These are phyloP conservation scores for Trypanosoma lewisi DNA, from an alignment of 208 protist species.

Conservation along the genomic window DNA sequence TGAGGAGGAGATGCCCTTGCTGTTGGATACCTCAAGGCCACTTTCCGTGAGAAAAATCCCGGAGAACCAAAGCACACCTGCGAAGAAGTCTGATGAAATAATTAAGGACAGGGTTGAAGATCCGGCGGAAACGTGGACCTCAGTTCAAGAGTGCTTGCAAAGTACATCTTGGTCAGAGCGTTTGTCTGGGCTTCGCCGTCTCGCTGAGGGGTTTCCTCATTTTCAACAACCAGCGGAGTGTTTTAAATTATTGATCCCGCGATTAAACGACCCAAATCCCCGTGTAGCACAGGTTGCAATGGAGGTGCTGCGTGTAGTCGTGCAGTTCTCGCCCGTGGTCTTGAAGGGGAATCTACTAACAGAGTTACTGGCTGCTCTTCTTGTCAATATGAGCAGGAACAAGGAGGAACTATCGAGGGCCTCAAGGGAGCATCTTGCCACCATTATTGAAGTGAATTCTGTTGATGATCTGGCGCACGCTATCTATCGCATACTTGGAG, in stretches of 20 bases:
- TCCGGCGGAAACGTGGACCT: not conserved
- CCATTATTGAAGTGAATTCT: slow-evolving; percentile 6
- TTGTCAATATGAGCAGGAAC: slow-evolving; percentile 25
- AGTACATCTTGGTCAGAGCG: slow-evolving; percentile 41
- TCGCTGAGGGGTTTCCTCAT: slow-evolving; percentile 12
- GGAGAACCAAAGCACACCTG: no score
- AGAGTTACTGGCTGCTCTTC: slow-evolving; percentile 23
- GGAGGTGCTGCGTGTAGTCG: slow-evolving; percentile 18
- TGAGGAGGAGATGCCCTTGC: not conserved
- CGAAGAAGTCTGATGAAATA: not conserved
- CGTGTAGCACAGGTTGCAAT: slow-evolving; percentile 44
- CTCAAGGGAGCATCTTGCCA: slow-evolving; percentile 18
- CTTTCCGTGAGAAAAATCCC: no score
- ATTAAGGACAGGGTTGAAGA: not conserved
- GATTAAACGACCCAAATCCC: slow-evolving; percentile 54
- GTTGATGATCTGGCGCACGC: slow-evolving; percentile 20
- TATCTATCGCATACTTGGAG: slow-evolving; percentile 18
- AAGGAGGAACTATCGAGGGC: slow-evolving; percentile 8
- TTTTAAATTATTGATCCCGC: slow-evolving; percentile 21
- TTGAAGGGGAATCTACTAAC: slow-evolving; percentile 18
- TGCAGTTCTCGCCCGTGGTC: not conserved
- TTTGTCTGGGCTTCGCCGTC: slow-evolving; percentile 4
- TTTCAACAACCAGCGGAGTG: slow-evolving; percentile 23
- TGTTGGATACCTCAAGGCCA: not conserved
- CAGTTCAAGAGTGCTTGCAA: slow-evolving; percentile 23